These are phyloP conservation scores for Leccinum obscurum DNA, from an alignment of 768 basidiomycete genomes.

Conservation along the genomic window DNA sequence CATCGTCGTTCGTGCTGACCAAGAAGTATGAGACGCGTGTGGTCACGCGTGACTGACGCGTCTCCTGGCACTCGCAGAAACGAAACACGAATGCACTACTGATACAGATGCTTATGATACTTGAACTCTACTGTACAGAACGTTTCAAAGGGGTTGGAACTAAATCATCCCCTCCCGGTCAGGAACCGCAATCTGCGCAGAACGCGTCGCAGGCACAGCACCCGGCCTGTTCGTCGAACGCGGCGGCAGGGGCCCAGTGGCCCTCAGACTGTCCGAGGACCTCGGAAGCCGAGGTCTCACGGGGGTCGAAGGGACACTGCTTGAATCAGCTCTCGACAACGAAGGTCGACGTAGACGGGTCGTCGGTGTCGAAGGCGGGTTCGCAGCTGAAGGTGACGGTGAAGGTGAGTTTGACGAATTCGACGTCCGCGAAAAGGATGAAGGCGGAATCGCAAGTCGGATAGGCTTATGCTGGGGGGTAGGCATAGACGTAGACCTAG, in stretches of 20 bases:
- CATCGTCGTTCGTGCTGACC: slow-evolving; percentile 16
- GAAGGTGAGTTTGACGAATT: slow-evolving; percentile 17
- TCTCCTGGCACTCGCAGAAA: not conserved
- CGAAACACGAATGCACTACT: not conserved
- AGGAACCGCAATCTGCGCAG: slow-evolving; percentile 53
- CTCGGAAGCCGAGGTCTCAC: slow-evolving; percentile 28
- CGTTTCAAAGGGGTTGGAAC: slow-evolving; percentile 8
- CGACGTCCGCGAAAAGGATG: slow-evolving; percentile 18
- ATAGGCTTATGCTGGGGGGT: slow-evolving; percentile 26
- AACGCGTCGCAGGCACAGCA: slow-evolving; percentile 42
- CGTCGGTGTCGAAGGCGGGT: slow-evolving; percentile 24
- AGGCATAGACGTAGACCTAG: slow-evolving; percentile 12
- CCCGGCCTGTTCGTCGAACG: slow-evolving; percentile 68
- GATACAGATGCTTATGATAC: not conserved
- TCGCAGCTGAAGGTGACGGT: slow-evolving; percentile 15
- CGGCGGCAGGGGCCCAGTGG: slow-evolving; percentile 60
- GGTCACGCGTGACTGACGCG: slow-evolving; percentile 30
- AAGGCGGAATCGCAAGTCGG: slow-evolving; percentile 25
- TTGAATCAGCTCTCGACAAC: slow-evolving; percentile 30
- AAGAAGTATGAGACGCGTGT: slow-evolving; percentile 10
- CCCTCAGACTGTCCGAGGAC: slow-evolving; percentile 29
- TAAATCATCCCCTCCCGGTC: slow-evolving; percentile 65
- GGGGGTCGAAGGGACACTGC: slow-evolving; percentile 19
- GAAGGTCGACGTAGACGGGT: slow-evolving; percentile 28
- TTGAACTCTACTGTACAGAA: no score